These are phyloP conservation scores for Rubia tinctorum DNA, from an alignment of 305 asterid species.

Conservation along the genomic window DNA sequence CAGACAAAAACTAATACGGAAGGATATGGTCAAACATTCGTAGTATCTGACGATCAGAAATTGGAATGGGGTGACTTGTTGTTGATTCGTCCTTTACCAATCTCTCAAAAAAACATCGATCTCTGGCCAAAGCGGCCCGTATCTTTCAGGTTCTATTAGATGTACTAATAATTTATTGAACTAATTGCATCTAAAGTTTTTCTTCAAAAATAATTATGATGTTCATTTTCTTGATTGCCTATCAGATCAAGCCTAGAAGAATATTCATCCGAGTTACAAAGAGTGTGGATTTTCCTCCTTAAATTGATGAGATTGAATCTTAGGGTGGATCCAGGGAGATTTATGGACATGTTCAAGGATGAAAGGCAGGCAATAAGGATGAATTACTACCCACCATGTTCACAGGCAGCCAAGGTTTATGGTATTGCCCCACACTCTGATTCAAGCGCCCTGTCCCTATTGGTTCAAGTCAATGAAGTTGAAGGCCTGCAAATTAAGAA, in stretches of 20 bases:
- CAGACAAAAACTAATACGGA: not conserved
- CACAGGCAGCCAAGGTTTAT: not conserved
- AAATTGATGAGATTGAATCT: not conserved
- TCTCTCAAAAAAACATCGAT: not conserved
- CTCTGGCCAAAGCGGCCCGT: not conserved
- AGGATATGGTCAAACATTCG: constrained; percentile 4
- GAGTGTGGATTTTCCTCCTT: not conserved
- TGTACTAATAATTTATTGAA: not conserved
- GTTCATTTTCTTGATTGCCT: not conserved
- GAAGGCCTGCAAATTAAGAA: not conserved
- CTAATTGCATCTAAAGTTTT: too few species aligned
- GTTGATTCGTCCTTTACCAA: not conserved
- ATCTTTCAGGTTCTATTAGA: not conserved
- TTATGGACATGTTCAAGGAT: not conserved
- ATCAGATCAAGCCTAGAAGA: not conserved
- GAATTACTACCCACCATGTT: constrained; percentile 1
- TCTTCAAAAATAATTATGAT: not conserved
- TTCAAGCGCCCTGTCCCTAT: not conserved
- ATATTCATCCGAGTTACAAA: not conserved
- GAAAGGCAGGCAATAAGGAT: not conserved
- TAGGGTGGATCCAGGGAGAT: not conserved
- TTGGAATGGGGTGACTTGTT: not conserved
- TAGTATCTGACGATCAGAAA: not conserved
- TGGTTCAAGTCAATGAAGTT: constrained; percentile 3
- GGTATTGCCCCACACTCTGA: not conserved